Percentiles rank a stretch among this genome's conserved stretches.
phyloP scores from a whole-genome alignment of 768 basidiomycete species.

The Leccinellum rugosiceps region DNA sequence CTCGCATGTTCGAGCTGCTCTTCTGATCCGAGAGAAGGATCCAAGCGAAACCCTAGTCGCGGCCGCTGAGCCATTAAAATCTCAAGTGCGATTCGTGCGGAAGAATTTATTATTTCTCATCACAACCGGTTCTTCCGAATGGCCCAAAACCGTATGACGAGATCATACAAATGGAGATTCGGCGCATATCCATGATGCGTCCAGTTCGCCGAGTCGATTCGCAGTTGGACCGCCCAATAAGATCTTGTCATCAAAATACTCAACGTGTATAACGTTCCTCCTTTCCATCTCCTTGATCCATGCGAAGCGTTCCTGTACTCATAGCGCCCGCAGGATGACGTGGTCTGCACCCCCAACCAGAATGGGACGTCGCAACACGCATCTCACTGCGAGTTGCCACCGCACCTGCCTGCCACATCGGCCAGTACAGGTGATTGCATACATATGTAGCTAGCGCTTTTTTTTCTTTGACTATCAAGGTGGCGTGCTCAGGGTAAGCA shows the following conservation, averaged over 20 bases:
- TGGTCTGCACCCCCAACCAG: conserved; percentile 18
- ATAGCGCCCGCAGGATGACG: conserved; percentile 17
- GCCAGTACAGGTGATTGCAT: not conserved
- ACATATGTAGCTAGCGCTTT: conserved; percentile 4
- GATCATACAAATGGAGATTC: conserved; percentile 27
- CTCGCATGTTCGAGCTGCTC: conserved; percentile 8
- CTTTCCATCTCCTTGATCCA: conserved; percentile 21
- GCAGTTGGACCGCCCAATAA: conserved; percentile 16
- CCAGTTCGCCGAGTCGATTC: conserved; percentile 25
- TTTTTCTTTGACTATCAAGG: conserved; percentile 16
- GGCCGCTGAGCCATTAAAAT: conserved; percentile 20
- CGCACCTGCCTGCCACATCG: conserved; percentile 21
- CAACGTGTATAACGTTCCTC: conserved; percentile 24
- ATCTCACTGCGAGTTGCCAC: conserved; percentile 24
- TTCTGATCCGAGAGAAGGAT: conserved; percentile 19
- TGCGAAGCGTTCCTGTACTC: conserved; percentile 25
- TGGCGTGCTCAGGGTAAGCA: conserved; percentile 24
- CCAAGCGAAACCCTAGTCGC: conserved; percentile 22
- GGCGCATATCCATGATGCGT: conserved; percentile 8
- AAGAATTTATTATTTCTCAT: conserved; percentile 17
- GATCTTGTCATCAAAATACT: conserved; percentile 18
- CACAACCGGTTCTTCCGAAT: conserved; percentile 20
- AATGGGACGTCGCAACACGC: conserved; percentile 9
- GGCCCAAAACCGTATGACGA: conserved; percentile 18
- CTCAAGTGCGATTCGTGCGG: conserved; percentile 25